A percentile compares a stretch with the other conserved stretches of the same genome.
phyloP scores from a whole-genome alignment of 768 basidiomycete genomes.

The Mrakia blollopis region DNA sequence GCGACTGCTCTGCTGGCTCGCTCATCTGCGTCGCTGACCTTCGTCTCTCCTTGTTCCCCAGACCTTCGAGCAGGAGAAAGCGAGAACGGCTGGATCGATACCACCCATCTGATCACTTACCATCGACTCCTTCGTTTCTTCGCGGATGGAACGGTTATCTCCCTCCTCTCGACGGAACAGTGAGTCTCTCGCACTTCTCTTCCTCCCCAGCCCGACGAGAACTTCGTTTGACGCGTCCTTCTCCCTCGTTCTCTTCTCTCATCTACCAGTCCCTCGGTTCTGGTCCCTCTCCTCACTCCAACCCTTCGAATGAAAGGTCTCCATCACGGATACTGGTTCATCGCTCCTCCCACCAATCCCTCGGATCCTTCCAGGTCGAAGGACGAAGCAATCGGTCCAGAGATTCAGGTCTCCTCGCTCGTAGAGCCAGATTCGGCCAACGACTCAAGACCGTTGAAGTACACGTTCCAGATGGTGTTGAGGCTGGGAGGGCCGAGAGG shows the following conservation, averaged over 20 bases:
- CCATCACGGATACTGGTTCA: conserved; percentile 23
- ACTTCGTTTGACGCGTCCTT: no score
- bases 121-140: conserved; percentile 27
- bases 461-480: conserved; percentile 28
- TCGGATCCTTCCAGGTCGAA: no score
- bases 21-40: neutral
- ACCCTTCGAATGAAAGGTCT: conserved; percentile 29
- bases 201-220: neutral
- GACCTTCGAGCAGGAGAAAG: neutral
- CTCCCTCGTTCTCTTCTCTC: neutral
- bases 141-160: conserved; percentile 16
- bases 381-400: neutral
- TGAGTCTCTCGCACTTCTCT: neutral
- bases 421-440: conserved; percentile 9
- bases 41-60: neutral
- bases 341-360: neutral
- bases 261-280: conserved; percentile 18
- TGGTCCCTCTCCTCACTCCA: conserved; percentile 20
- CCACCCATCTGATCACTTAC: conserved; percentile 20
- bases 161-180: conserved; percentile 29
- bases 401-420: conserved; percentile 9
- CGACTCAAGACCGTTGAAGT: conserved; percentile 5
- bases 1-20: no score
- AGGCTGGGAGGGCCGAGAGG: conserved; percentile 20
- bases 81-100: conserved; percentile 11